Base-by-base conservation (phyloP, 345 rosid genomes). In the Geranium rotundifolium region DNA sequence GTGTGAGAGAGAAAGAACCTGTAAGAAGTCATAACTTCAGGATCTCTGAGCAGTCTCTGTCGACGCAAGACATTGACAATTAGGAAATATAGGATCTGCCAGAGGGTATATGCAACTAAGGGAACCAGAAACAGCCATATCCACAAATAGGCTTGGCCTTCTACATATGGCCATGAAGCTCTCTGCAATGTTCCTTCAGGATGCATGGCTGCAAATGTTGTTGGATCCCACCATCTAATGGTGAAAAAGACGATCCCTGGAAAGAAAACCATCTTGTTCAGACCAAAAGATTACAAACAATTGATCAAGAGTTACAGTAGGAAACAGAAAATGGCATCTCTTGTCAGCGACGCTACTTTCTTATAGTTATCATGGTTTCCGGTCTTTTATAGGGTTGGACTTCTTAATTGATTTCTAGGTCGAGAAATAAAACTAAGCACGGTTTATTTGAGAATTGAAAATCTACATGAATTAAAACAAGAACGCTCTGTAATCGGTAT, bases 11-110 rank as follows among this genome's bases (percentile, higher is more conserved):
- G 18, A 69, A 13, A 34, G 20, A 52, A 89, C 98, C 98, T 84
- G 80, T 89, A 92, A 14, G 98, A 92, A 63, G 98, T 92, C 98
- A 92, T 92, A 63, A 92, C 98, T 81, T 92, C 98, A 62, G 98
- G 98, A 75, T 92, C 98, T 76, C 91, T 83, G 20, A 92, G 68
- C 62, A 92, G 76, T 76, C 98, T 81, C 73, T 92, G 98, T 41
- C 90, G 77, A 52, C 96, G 95, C 1, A 92, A 76, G 72, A 92
- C 98, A 74, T 92, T 74, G 73, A 92, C 98, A 41, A 92, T 85
- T 60, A 92, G 86, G 61, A 87, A 89, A 74, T 92, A 92, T 57
- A 92, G 90, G 50, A 71, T 78, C 74, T 92, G 98, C 98, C 98
- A 92, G 41, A 92, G 83, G 57, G 84, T 78, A 73, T 92, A 92